These are phyloP conservation scores for Elaeis guineensis DNA, from an alignment of 176 grass and related monocot genomes.

Conservation along the genomic window DNA sequence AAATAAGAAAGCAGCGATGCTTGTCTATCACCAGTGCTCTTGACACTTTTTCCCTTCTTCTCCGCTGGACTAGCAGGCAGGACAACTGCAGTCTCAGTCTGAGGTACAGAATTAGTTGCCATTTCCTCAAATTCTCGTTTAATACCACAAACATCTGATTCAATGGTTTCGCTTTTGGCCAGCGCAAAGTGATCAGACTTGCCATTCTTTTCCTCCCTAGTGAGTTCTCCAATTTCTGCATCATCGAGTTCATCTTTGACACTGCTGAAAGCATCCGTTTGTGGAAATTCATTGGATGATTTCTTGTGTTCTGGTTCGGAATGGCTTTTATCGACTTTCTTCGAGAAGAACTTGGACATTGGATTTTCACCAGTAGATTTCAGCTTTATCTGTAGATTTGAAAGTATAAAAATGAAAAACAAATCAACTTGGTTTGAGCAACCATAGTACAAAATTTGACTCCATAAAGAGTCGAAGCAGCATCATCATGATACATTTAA, in stretches of 20 bases:
- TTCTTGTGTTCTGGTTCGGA: conserved; percentile 10
- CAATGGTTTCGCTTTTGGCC: conserved; percentile 11
- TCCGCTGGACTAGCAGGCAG: conserved; percentile 11
- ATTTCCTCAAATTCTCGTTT: conserved; percentile 50
- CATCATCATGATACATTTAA: no score
- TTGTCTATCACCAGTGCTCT: conserved; percentile 41
- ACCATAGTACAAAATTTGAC: no score
- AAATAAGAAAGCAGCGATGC: conserved; percentile 70
- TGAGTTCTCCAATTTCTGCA: conserved; percentile 22
- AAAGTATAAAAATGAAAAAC: no score
- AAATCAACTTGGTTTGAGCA: no score
- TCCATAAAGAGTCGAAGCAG: no score
- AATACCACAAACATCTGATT: conserved; percentile 7
- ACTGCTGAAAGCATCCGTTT: conserved; percentile 15
- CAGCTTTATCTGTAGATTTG: conserved; percentile 38
- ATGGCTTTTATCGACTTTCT: conserved; percentile 29
- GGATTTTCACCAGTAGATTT: conserved; percentile 37
- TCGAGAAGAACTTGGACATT: conserved; percentile 71
- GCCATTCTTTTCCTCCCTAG: conserved; percentile 6
- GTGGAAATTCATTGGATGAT: background rate
- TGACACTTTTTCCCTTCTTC: conserved; percentile 39
- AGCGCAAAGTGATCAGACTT: conserved; percentile 3
- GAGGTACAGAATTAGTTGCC: conserved; percentile 11
- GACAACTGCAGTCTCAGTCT: background rate
- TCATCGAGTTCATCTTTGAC: conserved; percentile 11